Conservation (phyloP, 2,329 filamentous ascomycete species). For the Karstenula rhodostoma region DNA sequence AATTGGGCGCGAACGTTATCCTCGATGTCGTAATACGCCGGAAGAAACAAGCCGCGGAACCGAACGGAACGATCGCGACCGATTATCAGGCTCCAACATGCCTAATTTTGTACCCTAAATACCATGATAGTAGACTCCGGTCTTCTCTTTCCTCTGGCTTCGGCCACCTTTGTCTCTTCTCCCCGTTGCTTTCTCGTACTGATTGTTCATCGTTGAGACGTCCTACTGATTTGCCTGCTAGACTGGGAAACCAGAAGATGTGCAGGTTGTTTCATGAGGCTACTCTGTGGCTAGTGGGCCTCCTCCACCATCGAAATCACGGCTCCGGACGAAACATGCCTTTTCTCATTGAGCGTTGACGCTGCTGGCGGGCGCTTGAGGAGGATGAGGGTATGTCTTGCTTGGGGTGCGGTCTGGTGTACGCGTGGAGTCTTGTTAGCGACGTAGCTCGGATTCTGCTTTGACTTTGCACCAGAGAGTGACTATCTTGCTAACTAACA, state of each 20-base stretch:
- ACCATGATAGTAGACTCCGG: constrained; percentile 18
- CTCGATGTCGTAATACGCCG: constrained; percentile 12
- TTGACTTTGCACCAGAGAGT: too few species aligned
- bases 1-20: constrained; percentile 8
- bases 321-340: constrained; percentile 24
- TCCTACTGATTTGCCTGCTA: constrained; percentile 31
- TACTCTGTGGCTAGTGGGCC: constrained; percentile 1
- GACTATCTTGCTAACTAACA: too few species aligned
- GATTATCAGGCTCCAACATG: background rate
- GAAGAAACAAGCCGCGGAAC: constrained; percentile 2
- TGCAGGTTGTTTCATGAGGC: background rate
- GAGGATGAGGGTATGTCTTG: constrained; percentile 27
- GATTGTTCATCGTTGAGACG: background rate
- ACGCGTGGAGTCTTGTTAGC: too few species aligned
- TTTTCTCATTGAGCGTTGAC: constrained; percentile 47
- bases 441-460: too few species aligned
- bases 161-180: constrained; percentile 18
- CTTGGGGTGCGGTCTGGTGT: too few species aligned
- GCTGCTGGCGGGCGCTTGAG: constrained; percentile 42
- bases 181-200: background rate
- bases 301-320: constrained; percentile 8
- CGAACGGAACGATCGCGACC: constrained; percentile 12
- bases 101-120: constrained; percentile 21
- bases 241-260: constrained; percentile 25
- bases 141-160: constrained; percentile 15